phyloP scores from a whole-genome alignment of 2,329 filamentous ascomycete species.

The Tolypocladium nubicola region DNA sequence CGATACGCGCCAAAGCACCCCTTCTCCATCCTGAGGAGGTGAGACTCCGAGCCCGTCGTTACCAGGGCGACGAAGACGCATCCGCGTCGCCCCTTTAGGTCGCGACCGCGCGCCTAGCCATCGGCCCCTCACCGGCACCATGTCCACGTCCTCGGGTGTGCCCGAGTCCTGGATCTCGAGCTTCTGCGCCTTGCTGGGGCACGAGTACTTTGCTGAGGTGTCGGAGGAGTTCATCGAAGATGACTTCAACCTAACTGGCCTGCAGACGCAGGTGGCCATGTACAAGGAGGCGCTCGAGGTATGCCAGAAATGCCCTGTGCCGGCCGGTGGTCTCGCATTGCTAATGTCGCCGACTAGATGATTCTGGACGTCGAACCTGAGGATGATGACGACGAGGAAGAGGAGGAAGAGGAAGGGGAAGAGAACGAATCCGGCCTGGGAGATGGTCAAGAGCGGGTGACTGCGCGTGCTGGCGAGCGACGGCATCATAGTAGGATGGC shows the following conservation, averaged over 20 bases:
- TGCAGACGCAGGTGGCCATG: conserved; percentile 93
- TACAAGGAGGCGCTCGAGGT: conserved; percentile 96
- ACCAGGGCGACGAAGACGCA: not conserved
- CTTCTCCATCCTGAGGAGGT: not conserved
- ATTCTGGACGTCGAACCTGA: conserved; percentile 97
- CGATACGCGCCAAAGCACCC: not conserved
- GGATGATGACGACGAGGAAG: conserved; percentile 80
- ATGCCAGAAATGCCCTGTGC: conserved; percentile 8
- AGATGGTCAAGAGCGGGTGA: conserved; percentile 47
- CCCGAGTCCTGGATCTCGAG: conserved; percentile 95
- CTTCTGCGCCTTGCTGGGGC: conserved; percentile 88
- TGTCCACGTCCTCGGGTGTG: conserved; percentile 51
- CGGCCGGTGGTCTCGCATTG: not conserved
- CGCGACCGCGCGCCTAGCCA: conserved; percentile 1
- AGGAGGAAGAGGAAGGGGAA: conserved; percentile 67
- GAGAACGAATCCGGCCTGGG: conserved; percentile 54
- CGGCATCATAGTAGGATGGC: conserved; percentile 76
- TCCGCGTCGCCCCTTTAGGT: not conserved
- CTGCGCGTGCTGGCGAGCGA: conserved; percentile 47
- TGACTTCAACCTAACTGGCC: conserved; percentile 95
- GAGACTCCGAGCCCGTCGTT: not conserved
- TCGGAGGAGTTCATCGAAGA: conserved; percentile 99
- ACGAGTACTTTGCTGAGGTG: conserved; percentile 98
- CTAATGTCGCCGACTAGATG: conserved; percentile 46
- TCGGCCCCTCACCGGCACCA: conserved; percentile 15